Percentiles rank a stretch among this genome's conserved stretches.
These are phyloP conservation scores for Botrytis hyacinthi DNA, from an alignment of 2,329 filamentous ascomycete species.

Conservation along the genomic window DNA sequence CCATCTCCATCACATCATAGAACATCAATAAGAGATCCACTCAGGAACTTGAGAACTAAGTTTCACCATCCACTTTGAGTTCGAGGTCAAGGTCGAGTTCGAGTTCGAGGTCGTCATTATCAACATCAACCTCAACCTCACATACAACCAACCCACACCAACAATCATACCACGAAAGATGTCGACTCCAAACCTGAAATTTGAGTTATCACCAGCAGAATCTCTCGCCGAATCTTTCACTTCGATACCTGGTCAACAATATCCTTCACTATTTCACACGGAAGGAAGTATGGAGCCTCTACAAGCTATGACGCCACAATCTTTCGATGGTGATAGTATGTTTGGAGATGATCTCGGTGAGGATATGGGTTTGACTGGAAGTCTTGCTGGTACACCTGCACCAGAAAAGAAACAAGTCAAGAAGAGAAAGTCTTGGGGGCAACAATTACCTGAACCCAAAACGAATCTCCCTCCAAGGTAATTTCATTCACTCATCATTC, in stretches of 20 bases:
- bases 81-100: not conserved
- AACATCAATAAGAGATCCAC: not conserved
- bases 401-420: constrained; percentile 72
- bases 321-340: constrained; percentile 38
- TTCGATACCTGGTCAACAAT: constrained; percentile 37
- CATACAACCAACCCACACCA: not conserved
- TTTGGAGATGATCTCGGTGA: constrained; percentile 31
- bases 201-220: constrained; percentile 37
- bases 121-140: not conserved
- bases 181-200: constrained; percentile 36
- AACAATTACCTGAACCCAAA: constrained; percentile 94
- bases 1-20: not conserved
- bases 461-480: constrained; percentile 91
- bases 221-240: constrained; percentile 38
- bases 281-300: constrained; percentile 32
- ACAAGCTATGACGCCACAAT: constrained; percentile 38
- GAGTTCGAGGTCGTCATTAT: not conserved
- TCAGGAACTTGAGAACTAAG: not conserved
- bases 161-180: constrained; percentile 16
- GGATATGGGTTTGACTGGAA: constrained; percentile 18
- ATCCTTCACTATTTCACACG: constrained; percentile 35
- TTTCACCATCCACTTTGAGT: not conserved
- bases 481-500: constrained; percentile 30
- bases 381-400: constrained; percentile 33
- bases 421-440: constrained; percentile 98